phyloP scores from a whole-genome alignment of 257 asterid species.

The Leptodermis oblonga region DNA sequence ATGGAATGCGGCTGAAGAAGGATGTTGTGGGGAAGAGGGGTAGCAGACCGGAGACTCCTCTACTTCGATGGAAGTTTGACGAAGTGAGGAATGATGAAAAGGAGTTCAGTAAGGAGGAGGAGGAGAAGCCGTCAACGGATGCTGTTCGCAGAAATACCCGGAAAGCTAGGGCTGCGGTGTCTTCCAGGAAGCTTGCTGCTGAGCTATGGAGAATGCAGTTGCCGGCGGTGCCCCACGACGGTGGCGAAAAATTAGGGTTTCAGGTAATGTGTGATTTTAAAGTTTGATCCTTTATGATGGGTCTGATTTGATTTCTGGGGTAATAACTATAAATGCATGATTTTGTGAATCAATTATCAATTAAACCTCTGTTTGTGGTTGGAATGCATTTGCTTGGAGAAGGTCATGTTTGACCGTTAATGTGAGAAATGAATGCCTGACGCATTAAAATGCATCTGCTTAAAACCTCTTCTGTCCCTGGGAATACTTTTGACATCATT shows the following conservation, averaged over 20 bases:
- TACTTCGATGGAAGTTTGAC: conserved; percentile 55
- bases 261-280: conserved; percentile 36
- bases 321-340: neutral
- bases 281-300: neutral
- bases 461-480: neutral
- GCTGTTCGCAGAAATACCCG: conserved; percentile 27
- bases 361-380: conserved; percentile 2
- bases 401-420: conserved; percentile 6
- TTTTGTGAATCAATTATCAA: neutral
- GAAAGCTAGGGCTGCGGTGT: conserved; percentile 26
- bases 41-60: conserved; percentile 58
- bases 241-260: conserved; percentile 31
- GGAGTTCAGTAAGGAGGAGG: conserved; percentile 8
- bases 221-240: conserved; percentile 34
- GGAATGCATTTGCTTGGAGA: neutral
- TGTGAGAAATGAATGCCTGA: neutral
- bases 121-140: conserved; percentile 27
- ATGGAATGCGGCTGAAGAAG: conserved; percentile 41
- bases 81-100: conserved; percentile 25
- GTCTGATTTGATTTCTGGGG: conserved; percentile 2
- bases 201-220: conserved; percentile 59
- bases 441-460: conserved; percentile 3
- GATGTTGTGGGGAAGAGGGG: conserved; percentile 32
- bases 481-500: neutral
- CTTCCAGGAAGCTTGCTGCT: conserved; percentile 57